Percentiles rank a stretch among this genome's conserved stretches.
phyloP scores from a whole-genome alignment of 2,329 filamentous ascomycete species.

The Alternaria sp. region DNA sequence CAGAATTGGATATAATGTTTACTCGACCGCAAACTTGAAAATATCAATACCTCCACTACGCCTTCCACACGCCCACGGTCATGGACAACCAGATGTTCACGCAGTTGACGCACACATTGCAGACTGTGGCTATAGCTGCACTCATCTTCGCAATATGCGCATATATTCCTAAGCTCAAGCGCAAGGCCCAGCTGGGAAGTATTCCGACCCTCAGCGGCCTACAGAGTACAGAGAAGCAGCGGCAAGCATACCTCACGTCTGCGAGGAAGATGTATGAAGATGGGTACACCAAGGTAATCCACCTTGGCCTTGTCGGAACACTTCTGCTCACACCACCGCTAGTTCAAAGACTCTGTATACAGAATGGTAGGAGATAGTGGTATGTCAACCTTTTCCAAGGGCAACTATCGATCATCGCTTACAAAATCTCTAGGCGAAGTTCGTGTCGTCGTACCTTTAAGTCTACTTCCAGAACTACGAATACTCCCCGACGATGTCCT shows the following conservation, averaged over 20 bases:
- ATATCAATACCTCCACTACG: not conserved
- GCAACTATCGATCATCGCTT: slow-evolving; percentile 9
- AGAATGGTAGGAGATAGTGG: slow-evolving; percentile 33
- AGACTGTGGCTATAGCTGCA: slow-evolving; percentile 36
- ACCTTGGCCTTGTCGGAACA: not conserved
- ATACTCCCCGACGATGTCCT: slow-evolving; percentile 46
- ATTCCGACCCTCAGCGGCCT: slow-evolving; percentile 32
- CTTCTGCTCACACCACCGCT: slow-evolving; percentile 14
- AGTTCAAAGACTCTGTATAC: slow-evolving; percentile 45
- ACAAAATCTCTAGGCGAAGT: slow-evolving; percentile 29
- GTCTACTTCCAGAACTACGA: slow-evolving; percentile 45
- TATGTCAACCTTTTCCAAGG: slow-evolving; percentile 8
- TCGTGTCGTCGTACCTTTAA: slow-evolving; percentile 39
- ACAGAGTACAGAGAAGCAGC: slow-evolving; percentile 29
- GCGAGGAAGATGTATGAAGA: slow-evolving; percentile 40
- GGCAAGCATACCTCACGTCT: slow-evolving; percentile 31
- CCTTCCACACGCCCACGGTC: slow-evolving; percentile 1
- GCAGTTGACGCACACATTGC: slow-evolving; percentile 32
- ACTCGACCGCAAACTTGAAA: slow-evolving; percentile 1
- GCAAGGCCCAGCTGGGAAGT: slow-evolving; percentile 34
- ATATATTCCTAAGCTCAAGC: slow-evolving; percentile 35
- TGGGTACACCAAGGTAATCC: slow-evolving; percentile 40
- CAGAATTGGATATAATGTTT: not conserved
- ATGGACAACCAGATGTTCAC: slow-evolving; percentile 35
- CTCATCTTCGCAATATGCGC: slow-evolving; percentile 36